Base-by-base conservation (phyloP, 257 asterid genomes). In the Striga asiatica region DNA sequence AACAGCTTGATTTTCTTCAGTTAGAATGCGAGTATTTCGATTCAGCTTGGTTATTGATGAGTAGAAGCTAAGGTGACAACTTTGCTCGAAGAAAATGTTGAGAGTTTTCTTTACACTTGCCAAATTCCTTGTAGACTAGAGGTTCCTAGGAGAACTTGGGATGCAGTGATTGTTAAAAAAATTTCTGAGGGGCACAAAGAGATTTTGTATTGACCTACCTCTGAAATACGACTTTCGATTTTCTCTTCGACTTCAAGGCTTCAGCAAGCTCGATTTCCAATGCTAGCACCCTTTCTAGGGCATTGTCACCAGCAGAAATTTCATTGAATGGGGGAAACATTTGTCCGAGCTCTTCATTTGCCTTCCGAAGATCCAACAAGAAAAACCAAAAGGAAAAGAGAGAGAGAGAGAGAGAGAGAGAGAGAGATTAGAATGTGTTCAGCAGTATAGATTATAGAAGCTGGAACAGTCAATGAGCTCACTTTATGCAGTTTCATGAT, bases 231-330 rank as follows among this genome's bases (percentile, higher is more conserved):
- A 58, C n/a, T 16, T 68, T 82, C 37, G 66, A 54, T 65, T 82
- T 81, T 37, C 68, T 75, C 66, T 88, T 92, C 13, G 84, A 64
- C 77, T 79, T 84, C 52, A 92, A 70, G 35, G 93, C 76, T 74
- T 92, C 99, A 24, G 94, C 96, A 38, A 92, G 94, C 77, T 88
- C 97, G 32, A 84, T 78, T 77, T 88, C 99, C 66, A 92, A 62
- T 1, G 95, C 96, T 60, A 92, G 88, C 64, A 92, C 94, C 65
- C 93, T 75, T 72, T 88, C 91, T 65, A 92, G 64, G 7, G 95
- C 88, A 65, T 84, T 92, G 42, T 93, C 95, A 62, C 73, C 65
- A 51, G 73, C 62, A 11, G 91, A 60, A 53, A 81, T 71, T 50
- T 84, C 93, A 65, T 74, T 61, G 61, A 81, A 81, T 35, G 54